Percentiles rank a stretch among this genome's conserved stretches.
Conservation (phyloP, 2,329 filamentous ascomycete genomes). For the Fusarium hostae region DNA sequence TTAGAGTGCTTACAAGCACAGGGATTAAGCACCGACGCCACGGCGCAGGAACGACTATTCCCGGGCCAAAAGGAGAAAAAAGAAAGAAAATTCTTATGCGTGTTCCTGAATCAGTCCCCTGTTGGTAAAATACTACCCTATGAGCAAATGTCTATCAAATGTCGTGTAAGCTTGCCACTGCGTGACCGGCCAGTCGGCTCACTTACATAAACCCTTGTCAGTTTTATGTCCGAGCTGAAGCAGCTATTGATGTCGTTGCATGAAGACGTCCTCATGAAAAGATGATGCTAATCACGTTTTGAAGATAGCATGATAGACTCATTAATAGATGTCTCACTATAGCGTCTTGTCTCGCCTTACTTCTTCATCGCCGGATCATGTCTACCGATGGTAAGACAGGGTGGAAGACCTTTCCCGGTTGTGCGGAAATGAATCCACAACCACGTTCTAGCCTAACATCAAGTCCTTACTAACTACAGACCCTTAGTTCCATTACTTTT, state of each 20-base stretch:
- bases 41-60: background rate
- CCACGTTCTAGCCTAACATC: background rate
- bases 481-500: background rate
- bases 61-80: background rate
- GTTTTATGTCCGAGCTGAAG: background rate
- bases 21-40: slow-evolving; percentile 5
- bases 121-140: background rate
- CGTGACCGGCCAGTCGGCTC: background rate
- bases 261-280: background rate
- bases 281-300: background rate
- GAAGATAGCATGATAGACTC: background rate
- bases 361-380: background rate
- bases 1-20: slow-evolving; percentile 18
- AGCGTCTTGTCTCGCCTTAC: background rate
- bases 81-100: background rate
- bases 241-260: background rate
- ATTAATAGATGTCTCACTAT: background rate
- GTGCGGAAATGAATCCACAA: slow-evolving; percentile 8
- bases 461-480: background rate
- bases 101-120: background rate
- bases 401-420: background rate
- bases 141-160: background rate
- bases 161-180: background rate
- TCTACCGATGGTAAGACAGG: background rate
- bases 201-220: slow-evolving; percentile 3